A percentile compares a stretch with the other conserved stretches of the same genome.
These are phyloP conservation scores for Strobilomyces dryophilus DNA, from an alignment of 768 basidiomycete genomes.

Conservation along the genomic window DNA sequence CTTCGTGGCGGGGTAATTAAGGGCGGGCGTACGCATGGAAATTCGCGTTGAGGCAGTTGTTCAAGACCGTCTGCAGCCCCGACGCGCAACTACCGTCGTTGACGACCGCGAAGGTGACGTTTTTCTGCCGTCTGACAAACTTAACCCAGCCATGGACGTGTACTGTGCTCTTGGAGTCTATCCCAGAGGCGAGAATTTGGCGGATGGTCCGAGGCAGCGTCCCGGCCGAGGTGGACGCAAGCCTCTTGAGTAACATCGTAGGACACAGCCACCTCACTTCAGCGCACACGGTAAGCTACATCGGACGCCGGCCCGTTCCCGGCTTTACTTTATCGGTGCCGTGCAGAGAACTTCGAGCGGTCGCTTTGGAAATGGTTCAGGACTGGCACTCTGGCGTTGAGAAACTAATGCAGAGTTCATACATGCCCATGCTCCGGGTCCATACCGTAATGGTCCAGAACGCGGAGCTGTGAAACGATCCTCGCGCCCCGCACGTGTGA, in stretches of 20 bases:
- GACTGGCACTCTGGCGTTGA: too few species aligned
- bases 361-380: too few species aligned
- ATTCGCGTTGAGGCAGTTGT: conserved; percentile 19
- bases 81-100: conserved; percentile 72
- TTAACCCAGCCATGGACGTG: conserved; percentile 80
- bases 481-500: background rate
- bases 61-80: conserved; percentile 79
- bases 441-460: too few species aligned
- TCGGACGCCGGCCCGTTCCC: too few species aligned
- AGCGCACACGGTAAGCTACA: too few species aligned
- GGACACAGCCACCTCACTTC: conserved; percentile 28
- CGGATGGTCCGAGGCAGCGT: conserved; percentile 31
- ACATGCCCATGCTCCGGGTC: too few species aligned
- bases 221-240: conserved; percentile 26
- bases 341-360: too few species aligned
- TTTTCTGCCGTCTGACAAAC: conserved; percentile 83
- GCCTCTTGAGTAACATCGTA: conserved; percentile 26
- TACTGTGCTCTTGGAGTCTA: conserved; percentile 16
- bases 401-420: too few species aligned
- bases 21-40: conserved; percentile 16
- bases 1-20: background rate
- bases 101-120: conserved; percentile 78
- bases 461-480: too few species aligned
- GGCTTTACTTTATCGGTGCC: too few species aligned
- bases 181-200: conserved; percentile 32